phyloP scores from a whole-genome alignment of 2,329 filamentous ascomycete genomes.

The Botryotinia narcissicola region DNA sequence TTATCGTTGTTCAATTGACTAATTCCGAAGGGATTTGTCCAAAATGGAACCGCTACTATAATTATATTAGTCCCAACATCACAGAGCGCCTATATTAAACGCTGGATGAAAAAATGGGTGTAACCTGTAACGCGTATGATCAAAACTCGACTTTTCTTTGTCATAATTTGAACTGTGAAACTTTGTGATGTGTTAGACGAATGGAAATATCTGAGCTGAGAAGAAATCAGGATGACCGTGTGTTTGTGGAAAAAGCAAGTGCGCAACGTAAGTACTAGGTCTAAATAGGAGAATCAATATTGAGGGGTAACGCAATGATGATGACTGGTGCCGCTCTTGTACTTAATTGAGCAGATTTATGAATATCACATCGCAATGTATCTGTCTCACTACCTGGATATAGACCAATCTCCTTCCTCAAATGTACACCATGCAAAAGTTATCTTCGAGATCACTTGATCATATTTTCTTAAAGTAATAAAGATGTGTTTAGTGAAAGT shows the following conservation, averaged over 20 bases:
- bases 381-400: neutral
- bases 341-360: neutral
- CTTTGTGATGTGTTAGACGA: neutral
- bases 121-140: neutral
- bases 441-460: neutral
- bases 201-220: neutral
- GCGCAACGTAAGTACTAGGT: neutral
- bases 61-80: no score
- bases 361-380: no score
- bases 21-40: neutral
- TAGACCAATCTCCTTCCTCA: neutral
- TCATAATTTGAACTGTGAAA: neutral
- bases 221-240: neutral
- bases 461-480: neutral
- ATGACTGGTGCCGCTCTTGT: neutral
- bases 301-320: conserved; percentile 11
- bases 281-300: neutral
- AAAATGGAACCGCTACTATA: neutral
- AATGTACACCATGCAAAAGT: neutral
- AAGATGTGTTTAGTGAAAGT: neutral
- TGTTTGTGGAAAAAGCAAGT: neutral
- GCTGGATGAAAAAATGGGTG: neutral
- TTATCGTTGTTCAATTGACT: neutral
- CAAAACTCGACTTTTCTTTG: neutral
- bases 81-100: neutral